These are phyloP conservation scores for Russula brevipes DNA, from an alignment of 768 basidiomycete genomes.

Conservation along the genomic window DNA sequence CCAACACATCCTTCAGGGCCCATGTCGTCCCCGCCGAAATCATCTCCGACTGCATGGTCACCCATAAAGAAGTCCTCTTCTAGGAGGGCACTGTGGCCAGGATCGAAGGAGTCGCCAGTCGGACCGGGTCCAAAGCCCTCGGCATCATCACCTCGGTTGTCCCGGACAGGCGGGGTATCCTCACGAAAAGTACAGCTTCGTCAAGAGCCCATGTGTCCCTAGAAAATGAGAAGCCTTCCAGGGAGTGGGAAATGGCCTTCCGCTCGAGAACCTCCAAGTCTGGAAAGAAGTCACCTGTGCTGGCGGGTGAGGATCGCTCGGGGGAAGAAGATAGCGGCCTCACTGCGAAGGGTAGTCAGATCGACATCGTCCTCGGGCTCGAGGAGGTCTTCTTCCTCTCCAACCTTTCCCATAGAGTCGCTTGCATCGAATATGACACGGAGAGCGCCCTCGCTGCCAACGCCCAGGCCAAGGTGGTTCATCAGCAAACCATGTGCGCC, in stretches of 20 bases:
- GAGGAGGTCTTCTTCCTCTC: constrained; percentile 61
- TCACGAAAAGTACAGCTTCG: constrained; percentile 58
- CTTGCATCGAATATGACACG: constrained; percentile 95
- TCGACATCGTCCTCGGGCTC: constrained; percentile 70
- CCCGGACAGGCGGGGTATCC: constrained; percentile 39
- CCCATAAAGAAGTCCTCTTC: constrained; percentile 68
- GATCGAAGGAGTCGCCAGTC: constrained; percentile 38
- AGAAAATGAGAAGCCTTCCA: constrained; percentile 78
- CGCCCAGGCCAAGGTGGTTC: constrained; percentile 84
- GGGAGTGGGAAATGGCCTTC: constrained; percentile 74
- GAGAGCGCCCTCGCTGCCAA: constrained; percentile 74
- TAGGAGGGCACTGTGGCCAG: constrained; percentile 31
- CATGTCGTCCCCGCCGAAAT: constrained; percentile 34
- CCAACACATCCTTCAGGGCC: constrained; percentile 26
- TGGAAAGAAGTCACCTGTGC: constrained; percentile 66
- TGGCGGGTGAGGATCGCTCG: constrained; percentile 17
- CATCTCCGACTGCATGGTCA: constrained; percentile 50
- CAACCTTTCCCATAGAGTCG: constrained; percentile 75
- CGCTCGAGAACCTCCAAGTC: constrained; percentile 56
- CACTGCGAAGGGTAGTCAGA: constrained; percentile 57
- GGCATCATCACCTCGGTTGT: constrained; percentile 41
- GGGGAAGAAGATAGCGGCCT: constrained; percentile 25
- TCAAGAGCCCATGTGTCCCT: constrained; percentile 60
- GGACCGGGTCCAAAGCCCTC: constrained; percentile 36
- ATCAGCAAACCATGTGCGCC: constrained; percentile 93